These are phyloP conservation scores for Cucumis hystrix DNA, from an alignment of 306 rosid genomes.

Conservation along the genomic window DNA sequence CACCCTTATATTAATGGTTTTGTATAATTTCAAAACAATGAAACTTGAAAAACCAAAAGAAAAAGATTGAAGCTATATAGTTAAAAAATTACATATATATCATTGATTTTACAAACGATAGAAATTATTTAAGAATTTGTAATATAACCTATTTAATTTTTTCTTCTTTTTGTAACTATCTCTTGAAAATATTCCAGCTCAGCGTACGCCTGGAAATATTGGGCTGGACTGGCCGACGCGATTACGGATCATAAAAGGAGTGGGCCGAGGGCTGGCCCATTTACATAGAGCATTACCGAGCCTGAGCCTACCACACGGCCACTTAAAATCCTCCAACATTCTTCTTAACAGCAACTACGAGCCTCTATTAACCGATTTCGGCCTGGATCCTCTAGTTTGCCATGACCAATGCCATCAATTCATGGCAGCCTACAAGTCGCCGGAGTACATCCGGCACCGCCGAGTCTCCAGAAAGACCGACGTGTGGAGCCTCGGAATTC, in stretches of 20 bases:
- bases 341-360: constrained; percentile 45
- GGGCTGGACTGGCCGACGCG: constrained; percentile 59
- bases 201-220: constrained; percentile 38
- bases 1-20: too few relatives aligned
- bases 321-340: constrained; percentile 71
- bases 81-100: not conserved
- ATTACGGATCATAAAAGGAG: constrained; percentile 50
- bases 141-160: too few relatives aligned
- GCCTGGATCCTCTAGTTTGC: constrained; percentile 30
- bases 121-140: too few relatives aligned
- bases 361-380: constrained; percentile 52
- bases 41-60: too few relatives aligned
- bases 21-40: too few relatives aligned
- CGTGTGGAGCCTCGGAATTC: constrained; percentile 60
- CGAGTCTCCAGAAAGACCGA: constrained; percentile 44
- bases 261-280: constrained; percentile 48
- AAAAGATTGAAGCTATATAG: too few relatives aligned
- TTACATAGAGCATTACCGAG: constrained; percentile 27
- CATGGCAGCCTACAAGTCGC: constrained; percentile 52
- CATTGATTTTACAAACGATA: too few relatives aligned
- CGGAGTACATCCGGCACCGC: constrained; percentile 34
- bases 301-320: constrained; percentile 62
- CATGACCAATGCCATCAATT: constrained; percentile 21
- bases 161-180: not conserved
- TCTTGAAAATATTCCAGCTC: constrained; percentile 24